Evolutionary conservation across 352 stramenopile species (phyloP).

Genomic region (Pythium aphanidermatum): DNA sequence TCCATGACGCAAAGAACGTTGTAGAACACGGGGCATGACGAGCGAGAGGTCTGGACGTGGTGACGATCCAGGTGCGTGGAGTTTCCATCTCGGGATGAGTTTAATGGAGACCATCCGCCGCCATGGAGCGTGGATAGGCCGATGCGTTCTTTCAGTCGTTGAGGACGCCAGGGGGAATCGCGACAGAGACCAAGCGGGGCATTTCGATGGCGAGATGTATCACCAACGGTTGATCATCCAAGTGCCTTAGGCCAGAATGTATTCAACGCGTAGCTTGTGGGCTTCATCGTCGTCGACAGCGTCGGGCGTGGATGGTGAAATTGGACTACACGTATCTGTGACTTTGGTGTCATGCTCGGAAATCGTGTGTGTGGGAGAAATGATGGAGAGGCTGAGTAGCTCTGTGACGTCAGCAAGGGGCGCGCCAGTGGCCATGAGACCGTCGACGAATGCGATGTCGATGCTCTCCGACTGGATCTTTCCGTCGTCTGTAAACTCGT

Average conservation of each 20-base stretch:
- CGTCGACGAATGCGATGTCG: conserved; percentile 14
- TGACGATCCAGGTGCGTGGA: no score
- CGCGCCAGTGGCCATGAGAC: conserved; percentile 9
- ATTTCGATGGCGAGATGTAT: no score
- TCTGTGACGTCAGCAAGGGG: conserved; percentile 7
- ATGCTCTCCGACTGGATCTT: conserved; percentile 16
- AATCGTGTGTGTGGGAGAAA: conserved; percentile 9
- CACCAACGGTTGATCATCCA: no score
- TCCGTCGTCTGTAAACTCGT: conserved; percentile 16
- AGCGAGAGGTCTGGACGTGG: no score
- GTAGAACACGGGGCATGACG: no score
- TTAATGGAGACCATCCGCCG: no score
- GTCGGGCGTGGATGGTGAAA: background rate
- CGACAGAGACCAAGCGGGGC: background rate
- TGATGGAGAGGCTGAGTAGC: conserved; percentile 13
- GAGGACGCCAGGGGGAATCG: no score
- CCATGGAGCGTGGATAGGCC: no score
- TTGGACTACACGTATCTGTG: background rate
- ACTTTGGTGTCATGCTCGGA: background rate
- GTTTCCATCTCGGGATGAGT: no score
- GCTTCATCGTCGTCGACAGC: background rate
- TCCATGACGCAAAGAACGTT: no score
- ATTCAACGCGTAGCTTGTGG: conserved; percentile 15
- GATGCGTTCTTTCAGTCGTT: no score
- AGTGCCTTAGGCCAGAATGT: no score